Percentiles rank a stretch among this genome's conserved stretches.
phyloP scores from a whole-genome alignment of 495 filamentous ascomycete species.

The Lasiosphaeris hirsuta region DNA sequence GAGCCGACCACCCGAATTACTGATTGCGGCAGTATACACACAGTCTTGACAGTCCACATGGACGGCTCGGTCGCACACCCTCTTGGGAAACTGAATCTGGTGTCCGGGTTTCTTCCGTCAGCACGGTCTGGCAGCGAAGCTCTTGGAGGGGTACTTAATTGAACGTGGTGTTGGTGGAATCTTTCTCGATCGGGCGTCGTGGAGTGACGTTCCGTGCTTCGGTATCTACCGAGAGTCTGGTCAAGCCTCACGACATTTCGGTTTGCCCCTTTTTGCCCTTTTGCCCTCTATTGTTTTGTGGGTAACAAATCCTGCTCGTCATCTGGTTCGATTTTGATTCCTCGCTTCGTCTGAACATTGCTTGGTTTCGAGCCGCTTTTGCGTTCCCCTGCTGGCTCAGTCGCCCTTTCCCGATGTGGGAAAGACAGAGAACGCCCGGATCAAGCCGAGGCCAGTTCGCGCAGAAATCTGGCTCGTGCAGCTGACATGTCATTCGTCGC shows the following conservation, averaged over 20 bases:
- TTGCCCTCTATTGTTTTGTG: background rate
- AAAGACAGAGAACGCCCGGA: background rate
- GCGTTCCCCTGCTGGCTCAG: constrained; percentile 8
- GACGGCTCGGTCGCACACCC: no score
- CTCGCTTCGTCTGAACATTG: constrained; percentile 12
- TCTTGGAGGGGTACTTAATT: background rate
- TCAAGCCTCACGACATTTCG: background rate
- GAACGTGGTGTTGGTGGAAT: background rate
- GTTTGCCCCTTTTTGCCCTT: background rate
- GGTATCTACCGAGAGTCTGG: constrained; percentile 3
- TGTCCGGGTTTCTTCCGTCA: background rate
- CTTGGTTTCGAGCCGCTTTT: constrained; percentile 19
- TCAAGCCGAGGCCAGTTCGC: background rate
- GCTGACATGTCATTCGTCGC: constrained; percentile 10
- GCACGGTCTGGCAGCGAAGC: background rate
- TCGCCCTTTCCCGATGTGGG: background rate
- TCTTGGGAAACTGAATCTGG: background rate
- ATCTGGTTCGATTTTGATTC: background rate
- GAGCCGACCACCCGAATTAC: background rate
- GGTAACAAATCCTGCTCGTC: background rate
- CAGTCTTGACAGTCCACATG: no score
- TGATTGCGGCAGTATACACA: no score
- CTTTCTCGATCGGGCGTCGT: background rate
- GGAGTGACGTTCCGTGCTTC: background rate
- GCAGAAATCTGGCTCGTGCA: constrained; percentile 17